Percentiles rank a stretch among this genome's conserved stretches.
Evolutionary conservation across 306 rosid genomes (phyloP).

Genomic region (Rosa rugosa): DNA sequence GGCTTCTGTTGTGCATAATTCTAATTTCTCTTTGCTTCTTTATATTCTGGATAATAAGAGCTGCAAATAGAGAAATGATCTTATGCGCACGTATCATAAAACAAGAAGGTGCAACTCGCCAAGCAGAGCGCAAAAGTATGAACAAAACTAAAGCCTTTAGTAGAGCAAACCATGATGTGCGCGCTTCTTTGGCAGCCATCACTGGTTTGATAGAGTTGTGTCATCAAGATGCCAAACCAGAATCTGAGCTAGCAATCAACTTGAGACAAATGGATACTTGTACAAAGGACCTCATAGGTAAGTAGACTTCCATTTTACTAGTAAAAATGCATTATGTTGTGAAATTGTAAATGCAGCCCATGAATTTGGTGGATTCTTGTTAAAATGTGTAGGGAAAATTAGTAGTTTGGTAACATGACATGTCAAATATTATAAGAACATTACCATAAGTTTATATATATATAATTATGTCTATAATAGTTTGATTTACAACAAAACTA

Average conservation of each 20-base stretch:
- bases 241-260: conserved; percentile 48
- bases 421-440: too few species aligned
- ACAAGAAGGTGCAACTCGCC: conserved; percentile 70
- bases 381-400: not conserved
- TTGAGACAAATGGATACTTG: conserved; percentile 62
- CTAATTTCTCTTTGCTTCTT: conserved; percentile 35
- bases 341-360: not conserved
- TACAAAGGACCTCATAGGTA: conserved; percentile 70
- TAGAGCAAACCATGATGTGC: conserved; percentile 77
- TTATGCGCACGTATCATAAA: conserved; percentile 58
- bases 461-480: too few species aligned
- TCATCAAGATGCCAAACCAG: conserved; percentile 32
- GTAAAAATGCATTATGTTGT: not conserved
- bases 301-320: not conserved
- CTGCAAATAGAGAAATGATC: conserved; percentile 52
- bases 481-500: too few species aligned
- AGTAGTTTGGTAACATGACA: not conserved
- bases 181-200: conserved; percentile 67
- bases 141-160: conserved; percentile 70
- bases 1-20: conserved; percentile 37
- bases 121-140: conserved; percentile 72
- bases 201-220: conserved; percentile 68
- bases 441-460: too few species aligned
- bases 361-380: not conserved
- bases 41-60: conserved; percentile 24